Evolutionary conservation across 2,329 filamentous ascomycete genomes (phyloP).

Genomic region (Microdochium paspali): DNA sequence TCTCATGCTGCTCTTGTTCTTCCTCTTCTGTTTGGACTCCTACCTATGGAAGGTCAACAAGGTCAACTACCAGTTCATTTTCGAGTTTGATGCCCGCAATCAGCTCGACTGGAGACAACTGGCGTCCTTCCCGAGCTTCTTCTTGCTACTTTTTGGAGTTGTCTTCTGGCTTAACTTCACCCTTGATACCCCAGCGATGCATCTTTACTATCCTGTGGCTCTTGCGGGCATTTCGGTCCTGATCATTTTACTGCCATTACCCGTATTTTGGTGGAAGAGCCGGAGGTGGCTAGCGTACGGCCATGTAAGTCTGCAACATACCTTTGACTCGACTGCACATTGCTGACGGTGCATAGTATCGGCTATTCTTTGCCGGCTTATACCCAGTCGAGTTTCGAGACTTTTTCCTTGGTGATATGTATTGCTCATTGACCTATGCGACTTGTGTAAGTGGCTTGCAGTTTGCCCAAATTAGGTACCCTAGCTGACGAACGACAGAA

Average conservation of each 20-base stretch:
- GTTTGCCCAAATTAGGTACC: no score
- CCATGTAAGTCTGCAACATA: slow-evolving; percentile 50
- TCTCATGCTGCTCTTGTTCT: slow-evolving; percentile 68
- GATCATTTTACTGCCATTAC: slow-evolving; percentile 68
- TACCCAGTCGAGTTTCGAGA: slow-evolving; percentile 96
- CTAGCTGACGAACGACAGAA: slow-evolving; percentile 45
- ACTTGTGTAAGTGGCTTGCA: slow-evolving; percentile 56
- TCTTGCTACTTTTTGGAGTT: slow-evolving; percentile 68
- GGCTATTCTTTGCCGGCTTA: slow-evolving; percentile 72
- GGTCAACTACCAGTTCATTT: slow-evolving; percentile 95
- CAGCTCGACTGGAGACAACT: slow-evolving; percentile 85
- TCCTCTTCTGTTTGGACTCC: slow-evolving; percentile 80
- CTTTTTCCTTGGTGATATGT: slow-evolving; percentile 96
- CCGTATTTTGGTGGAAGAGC: slow-evolving; percentile 64
- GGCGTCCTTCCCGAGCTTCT: slow-evolving; percentile 77
- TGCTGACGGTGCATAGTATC: slow-evolving; percentile 54
- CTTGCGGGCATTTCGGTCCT: slow-evolving; percentile 59
- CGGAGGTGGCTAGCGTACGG: slow-evolving; percentile 83
- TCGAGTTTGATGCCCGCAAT: slow-evolving; percentile 86
- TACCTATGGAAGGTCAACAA: slow-evolving; percentile 73
- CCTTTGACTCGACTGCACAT: slow-evolving; percentile 5
- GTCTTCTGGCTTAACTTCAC: slow-evolving; percentile 87
- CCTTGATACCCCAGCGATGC: slow-evolving; percentile 58
- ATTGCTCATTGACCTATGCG: slow-evolving; percentile 87
- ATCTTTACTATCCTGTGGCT: slow-evolving; percentile 78